These are phyloP conservation scores for Diaporthe sp. DNA, from an alignment of 2,329 filamentous ascomycete species.

Conservation along the genomic window DNA sequence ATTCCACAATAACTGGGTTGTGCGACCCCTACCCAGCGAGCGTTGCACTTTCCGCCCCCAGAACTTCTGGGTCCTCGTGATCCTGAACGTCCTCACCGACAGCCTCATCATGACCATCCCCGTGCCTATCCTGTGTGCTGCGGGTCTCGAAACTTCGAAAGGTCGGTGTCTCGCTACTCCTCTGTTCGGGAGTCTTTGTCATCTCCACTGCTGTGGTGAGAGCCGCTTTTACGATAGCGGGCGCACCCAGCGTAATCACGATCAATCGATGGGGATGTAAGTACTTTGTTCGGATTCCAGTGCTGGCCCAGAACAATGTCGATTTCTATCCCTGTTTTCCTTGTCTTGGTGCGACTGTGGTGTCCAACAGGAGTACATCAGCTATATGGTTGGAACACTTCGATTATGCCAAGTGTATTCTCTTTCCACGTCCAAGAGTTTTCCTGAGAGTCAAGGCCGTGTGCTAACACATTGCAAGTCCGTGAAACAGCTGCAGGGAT, in stretches of 20 bases:
- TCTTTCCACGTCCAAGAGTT: no score
- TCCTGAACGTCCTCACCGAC: constrained; percentile 42
- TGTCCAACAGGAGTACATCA: no score
- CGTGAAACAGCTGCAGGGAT: constrained; percentile 41
- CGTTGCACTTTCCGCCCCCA: constrained; percentile 29
- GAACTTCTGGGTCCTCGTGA: constrained; percentile 33
- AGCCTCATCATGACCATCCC: constrained; percentile 41
- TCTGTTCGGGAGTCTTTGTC: constrained; percentile 42
- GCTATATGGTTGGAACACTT: no score
- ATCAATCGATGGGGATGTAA: constrained; percentile 39
- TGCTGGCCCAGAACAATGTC: no score
- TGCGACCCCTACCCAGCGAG: constrained; percentile 37
- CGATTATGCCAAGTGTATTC: no score
- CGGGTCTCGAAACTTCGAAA: constrained; percentile 35
- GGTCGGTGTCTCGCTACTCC: constrained; percentile 36
- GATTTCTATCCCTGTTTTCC: no score
- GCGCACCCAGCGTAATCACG: constrained; percentile 40
- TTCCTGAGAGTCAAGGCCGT: no score
- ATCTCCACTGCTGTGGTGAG: constrained; percentile 42
- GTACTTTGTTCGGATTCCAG: no score
- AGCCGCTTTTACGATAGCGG: constrained; percentile 37
- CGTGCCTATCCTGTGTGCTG: constrained; percentile 40
- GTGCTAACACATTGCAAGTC: constrained; percentile 2
- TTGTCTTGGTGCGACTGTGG: background rate
- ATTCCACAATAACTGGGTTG: constrained; percentile 39